Conservation (phyloP, 208 protist species). For the Trypanosoma rangeli region DNA sequence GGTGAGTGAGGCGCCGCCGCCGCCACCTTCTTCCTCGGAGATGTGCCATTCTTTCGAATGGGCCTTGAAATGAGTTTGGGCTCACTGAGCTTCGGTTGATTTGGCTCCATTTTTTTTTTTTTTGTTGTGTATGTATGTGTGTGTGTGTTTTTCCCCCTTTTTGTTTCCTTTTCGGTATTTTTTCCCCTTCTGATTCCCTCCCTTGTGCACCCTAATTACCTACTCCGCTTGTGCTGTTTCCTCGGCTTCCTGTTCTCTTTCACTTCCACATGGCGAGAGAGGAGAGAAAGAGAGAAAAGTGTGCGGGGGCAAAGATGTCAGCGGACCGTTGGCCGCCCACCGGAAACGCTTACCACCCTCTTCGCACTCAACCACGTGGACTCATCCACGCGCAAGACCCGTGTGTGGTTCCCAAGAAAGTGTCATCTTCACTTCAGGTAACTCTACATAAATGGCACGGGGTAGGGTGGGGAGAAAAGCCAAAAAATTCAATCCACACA, state of each 20-base stretch:
- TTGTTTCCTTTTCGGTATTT: constrained; percentile 7
- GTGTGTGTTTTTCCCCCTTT: background rate
- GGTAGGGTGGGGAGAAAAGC: background rate
- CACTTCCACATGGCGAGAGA: no score
- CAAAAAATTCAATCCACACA: background rate
- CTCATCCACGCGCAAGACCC: background rate
- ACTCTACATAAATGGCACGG: no score
- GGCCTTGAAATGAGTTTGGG: constrained; percentile 62
- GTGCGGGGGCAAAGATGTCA: no score
- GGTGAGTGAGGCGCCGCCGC: background rate
- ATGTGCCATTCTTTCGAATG: background rate
- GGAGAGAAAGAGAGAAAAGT: no score
- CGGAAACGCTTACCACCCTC: no score
- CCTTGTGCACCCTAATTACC: no score
- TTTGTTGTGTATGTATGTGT: constrained; percentile 2
- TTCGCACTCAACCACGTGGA: background rate
- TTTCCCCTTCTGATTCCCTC: no score
- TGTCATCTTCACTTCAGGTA: no score
- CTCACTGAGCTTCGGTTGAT: constrained; percentile 33
- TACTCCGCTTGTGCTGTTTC: no score
- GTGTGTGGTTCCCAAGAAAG: no score
- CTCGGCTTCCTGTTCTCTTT: no score
- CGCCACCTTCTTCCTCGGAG: constrained; percentile 6
- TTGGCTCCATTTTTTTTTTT: background rate
- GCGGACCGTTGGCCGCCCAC: no score